A percentile compares a stretch with the other conserved stretches of the same genome.
Evolutionary conservation across 2,329 filamentous ascomycete species (phyloP).

Genomic region (Apiospora phragmitis): DNA sequence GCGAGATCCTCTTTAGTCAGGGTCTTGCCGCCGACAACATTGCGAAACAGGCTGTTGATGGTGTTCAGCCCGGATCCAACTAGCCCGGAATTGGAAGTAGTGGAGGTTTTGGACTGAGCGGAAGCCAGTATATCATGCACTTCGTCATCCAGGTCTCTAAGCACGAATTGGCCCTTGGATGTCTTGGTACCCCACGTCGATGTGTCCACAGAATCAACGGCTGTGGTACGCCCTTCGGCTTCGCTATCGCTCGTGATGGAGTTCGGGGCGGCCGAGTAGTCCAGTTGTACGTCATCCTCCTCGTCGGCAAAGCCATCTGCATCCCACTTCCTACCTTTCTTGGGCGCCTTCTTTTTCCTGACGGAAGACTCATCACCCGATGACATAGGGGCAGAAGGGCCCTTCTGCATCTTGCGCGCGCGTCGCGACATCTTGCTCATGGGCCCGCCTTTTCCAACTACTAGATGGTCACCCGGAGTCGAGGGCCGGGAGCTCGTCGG

Average conservation of each 20-base stretch:
- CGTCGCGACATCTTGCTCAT: conserved; percentile 77
- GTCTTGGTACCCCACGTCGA: conserved; percentile 84
- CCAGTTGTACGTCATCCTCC: conserved; percentile 75
- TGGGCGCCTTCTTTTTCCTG: conserved; percentile 65
- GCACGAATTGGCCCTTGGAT: conserved; percentile 85
- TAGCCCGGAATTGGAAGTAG: conserved; percentile 61
- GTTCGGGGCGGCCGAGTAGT: conserved; percentile 74
- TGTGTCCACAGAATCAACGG: conserved; percentile 73
- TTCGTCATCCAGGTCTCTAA: conserved; percentile 92
- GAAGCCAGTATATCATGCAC: conserved; percentile 85
- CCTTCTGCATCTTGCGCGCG: conserved; percentile 64
- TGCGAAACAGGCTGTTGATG: conserved; percentile 86
- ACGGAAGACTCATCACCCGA: conserved; percentile 79
- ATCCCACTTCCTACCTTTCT: conserved; percentile 91
- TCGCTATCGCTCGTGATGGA: conserved; percentile 54
- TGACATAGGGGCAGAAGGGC: conserved; percentile 65
- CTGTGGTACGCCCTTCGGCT: conserved; percentile 51
- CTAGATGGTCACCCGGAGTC: conserved; percentile 68
- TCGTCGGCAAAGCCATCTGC: conserved; percentile 86
- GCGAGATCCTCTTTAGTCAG: conserved; percentile 86
- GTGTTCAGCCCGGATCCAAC: conserved; percentile 79
- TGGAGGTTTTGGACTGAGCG: conserved; percentile 63
- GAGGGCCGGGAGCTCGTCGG: conserved; percentile 77
- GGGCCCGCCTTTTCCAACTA: conserved; percentile 74
- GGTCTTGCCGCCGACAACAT: conserved; percentile 92